Conservation (phyloP, 257 asterid species). For the Gardenia jasminoides region DNA sequence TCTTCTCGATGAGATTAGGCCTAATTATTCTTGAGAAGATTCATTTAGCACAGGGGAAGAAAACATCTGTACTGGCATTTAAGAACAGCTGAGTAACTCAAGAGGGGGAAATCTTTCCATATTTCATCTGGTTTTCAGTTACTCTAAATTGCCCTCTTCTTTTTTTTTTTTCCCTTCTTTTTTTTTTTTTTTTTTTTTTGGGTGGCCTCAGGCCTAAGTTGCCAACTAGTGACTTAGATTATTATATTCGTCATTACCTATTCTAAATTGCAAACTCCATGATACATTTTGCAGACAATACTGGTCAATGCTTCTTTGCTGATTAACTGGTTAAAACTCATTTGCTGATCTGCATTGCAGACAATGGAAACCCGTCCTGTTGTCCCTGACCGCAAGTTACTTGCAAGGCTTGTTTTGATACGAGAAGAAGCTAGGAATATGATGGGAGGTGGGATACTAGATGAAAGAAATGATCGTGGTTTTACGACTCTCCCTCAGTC, state of each 20-base stretch:
- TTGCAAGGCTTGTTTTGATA: conserved; percentile 89
- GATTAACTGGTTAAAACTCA: not conserved
- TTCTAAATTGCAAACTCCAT: not conserved
- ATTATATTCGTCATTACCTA: not conserved
- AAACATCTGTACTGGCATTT: not conserved
- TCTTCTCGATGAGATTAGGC: not conserved
- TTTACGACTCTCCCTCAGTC: conserved; percentile 84
- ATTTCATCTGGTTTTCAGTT: not conserved
- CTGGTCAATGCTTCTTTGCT: not conserved
- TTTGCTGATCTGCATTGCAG: conserved; percentile 30
- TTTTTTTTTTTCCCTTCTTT: not conserved
- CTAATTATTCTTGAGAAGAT: not conserved
- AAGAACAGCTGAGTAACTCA: not conserved
- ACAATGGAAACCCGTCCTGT: conserved; percentile 86
- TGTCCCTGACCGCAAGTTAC: conserved; percentile 87
- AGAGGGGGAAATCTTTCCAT: not conserved
- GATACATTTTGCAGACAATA: not conserved
- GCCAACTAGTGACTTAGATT: not conserved
- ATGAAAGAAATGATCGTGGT: conserved; percentile 95
- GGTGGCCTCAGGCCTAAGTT: not conserved
- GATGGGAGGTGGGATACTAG: conserved; percentile 98
- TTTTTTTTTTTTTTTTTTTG: not conserved
- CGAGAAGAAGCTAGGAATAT: conserved; percentile 97
- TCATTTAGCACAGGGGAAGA: not conserved
- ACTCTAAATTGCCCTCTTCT: not conserved